A percentile compares a stretch with the other conserved stretches of the same genome.
Evolutionary conservation across 2,329 filamentous ascomycete genomes (phyloP).

Genomic region (Exophiala sp.): DNA sequence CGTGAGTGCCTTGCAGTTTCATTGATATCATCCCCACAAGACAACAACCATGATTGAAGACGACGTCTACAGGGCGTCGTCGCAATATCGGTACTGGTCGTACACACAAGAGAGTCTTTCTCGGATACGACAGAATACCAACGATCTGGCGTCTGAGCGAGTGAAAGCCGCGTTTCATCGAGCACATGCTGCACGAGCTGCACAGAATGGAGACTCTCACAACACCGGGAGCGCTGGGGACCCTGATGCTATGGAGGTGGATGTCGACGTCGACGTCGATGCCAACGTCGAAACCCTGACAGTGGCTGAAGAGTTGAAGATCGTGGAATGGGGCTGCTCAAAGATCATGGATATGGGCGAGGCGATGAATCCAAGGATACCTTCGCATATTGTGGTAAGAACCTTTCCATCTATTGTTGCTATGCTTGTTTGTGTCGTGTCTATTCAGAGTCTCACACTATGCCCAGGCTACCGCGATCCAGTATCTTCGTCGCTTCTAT

Average conservation of each 20-base stretch:
- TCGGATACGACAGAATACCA: conserved; percentile 69
- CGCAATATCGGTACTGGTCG: conserved; percentile 88
- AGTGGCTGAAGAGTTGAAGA: conserved; percentile 70
- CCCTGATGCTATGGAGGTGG: conserved; percentile 10
- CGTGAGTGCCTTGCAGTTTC: neutral
- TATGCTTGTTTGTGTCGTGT: neutral
- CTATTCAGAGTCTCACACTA: neutral
- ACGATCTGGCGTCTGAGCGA: conserved; percentile 67
- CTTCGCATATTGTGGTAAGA: conserved; percentile 45
- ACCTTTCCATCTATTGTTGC: neutral
- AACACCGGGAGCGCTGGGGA: conserved; percentile 19
- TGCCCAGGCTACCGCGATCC: conserved; percentile 67
- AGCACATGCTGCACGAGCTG: conserved; percentile 35
- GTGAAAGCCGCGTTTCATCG: conserved; percentile 53
- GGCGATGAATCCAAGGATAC: conserved; percentile 50
- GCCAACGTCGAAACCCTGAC: conserved; percentile 63
- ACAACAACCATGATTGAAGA: conserved; percentile 68
- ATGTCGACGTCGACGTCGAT: conserved; percentile 40
- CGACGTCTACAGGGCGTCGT: conserved; percentile 80
- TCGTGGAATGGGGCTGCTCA: conserved; percentile 73
- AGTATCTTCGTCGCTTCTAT: conserved; percentile 92
- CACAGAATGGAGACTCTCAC: conserved; percentile 35
- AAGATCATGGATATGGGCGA: conserved; percentile 54
- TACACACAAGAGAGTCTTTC: conserved; percentile 70
- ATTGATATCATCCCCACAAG: neutral